Evolutionary conservation across 345 rosid genomes (phyloP).

Genomic region (Hibiscus syriacus): DNA sequence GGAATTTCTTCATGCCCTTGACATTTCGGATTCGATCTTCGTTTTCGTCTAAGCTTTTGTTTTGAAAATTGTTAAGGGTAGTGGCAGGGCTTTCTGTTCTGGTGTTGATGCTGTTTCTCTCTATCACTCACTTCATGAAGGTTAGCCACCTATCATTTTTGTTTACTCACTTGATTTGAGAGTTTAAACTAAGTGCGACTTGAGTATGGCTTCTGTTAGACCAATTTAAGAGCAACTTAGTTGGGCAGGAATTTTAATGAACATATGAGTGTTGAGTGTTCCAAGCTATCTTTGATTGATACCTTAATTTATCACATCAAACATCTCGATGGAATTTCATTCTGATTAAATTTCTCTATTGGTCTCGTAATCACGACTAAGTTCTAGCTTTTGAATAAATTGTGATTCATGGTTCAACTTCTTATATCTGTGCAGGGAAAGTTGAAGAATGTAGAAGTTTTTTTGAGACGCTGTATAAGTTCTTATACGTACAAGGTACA

Average conservation of each 20-base stretch:
- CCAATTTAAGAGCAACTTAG: not conserved
- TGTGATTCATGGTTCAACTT: constrained; percentile 5
- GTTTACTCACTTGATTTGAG: not conserved
- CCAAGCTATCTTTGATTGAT: not conserved
- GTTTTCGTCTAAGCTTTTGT: constrained; percentile 28
- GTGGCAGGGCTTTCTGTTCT: constrained; percentile 76
- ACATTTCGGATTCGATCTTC: not conserved
- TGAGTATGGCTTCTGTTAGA: not conserved
- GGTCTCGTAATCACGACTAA: not conserved
- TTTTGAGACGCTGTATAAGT: constrained; percentile 58
- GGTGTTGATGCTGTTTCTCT: constrained; percentile 72
- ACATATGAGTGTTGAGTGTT: not conserved
- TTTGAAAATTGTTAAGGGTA: constrained; percentile 53
- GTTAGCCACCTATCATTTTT: constrained; percentile 20
- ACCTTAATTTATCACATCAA: not conserved
- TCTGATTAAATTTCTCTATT: constrained; percentile 2
- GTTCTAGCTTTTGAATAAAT: not conserved
- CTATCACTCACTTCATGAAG: constrained; percentile 48
- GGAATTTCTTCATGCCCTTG: constrained; percentile 1
- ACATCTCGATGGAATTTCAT: not conserved
- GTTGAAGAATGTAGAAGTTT: constrained; percentile 60
- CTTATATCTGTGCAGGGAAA: constrained; percentile 45
- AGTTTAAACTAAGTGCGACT: not conserved
- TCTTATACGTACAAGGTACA: constrained; percentile 82
- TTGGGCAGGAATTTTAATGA: not conserved